These are phyloP conservation scores for Botryotinia calthae DNA, from an alignment of 2,329 filamentous ascomycete genomes.

Conservation along the genomic window DNA sequence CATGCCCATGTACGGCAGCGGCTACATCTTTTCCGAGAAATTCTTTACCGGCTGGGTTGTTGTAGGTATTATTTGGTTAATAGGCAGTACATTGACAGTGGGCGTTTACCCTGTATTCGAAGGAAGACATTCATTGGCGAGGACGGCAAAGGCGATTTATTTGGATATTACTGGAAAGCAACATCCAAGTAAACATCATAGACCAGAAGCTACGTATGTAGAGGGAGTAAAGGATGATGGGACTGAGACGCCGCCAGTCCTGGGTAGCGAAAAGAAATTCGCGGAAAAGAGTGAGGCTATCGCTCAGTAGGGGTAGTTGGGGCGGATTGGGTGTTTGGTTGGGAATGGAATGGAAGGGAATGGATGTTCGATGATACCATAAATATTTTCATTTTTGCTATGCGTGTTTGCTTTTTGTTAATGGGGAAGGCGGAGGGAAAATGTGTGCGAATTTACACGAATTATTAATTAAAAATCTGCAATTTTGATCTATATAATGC, in stretches of 20 bases:
- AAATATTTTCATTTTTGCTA: neutral
- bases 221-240: slow-evolving; percentile 33
- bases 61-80: slow-evolving; percentile 77
- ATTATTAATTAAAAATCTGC: neutral
- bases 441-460: neutral
- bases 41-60: slow-evolving; percentile 84
- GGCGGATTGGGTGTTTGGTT: neutral
- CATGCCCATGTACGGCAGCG: slow-evolving; percentile 82
- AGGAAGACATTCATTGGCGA: slow-evolving; percentile 63
- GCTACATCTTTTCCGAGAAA: slow-evolving; percentile 76
- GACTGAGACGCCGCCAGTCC: slow-evolving; percentile 28
- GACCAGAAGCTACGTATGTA: slow-evolving; percentile 31
- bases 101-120: slow-evolving; percentile 81
- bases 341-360: neutral
- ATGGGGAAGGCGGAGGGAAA: too few relatives aligned
- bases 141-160: slow-evolving; percentile 60
- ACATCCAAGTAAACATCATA: slow-evolving; percentile 34
- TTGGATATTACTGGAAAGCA: slow-evolving; percentile 54
- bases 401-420: neutral
- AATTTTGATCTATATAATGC: neutral
- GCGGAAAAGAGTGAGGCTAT: slow-evolving; percentile 13
- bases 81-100: slow-evolving; percentile 68
- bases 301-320: neutral
- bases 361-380: slow-evolving; percentile 1
- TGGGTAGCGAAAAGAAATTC: slow-evolving; percentile 26